These are phyloP conservation scores for Sisymbrium irio DNA, from an alignment of 345 rosid genomes.

Conservation along the genomic window DNA sequence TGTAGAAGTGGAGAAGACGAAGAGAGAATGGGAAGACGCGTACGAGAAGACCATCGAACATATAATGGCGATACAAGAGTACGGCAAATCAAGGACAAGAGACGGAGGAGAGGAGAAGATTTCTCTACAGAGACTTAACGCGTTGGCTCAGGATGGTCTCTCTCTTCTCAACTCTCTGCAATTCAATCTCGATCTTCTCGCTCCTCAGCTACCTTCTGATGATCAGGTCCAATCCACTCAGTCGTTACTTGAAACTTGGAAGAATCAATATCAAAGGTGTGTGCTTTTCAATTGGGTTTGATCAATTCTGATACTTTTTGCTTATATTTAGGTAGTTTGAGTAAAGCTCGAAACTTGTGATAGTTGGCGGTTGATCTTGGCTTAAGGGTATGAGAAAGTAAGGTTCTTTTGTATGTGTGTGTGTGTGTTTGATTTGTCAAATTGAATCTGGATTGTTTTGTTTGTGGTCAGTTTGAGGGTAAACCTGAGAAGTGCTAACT, in stretches of 20 bases:
- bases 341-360: not conserved
- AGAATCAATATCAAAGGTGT: conserved; percentile 53
- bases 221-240: conserved; percentile 57
- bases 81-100: conserved; percentile 49
- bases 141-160: conserved; percentile 70
- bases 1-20: conserved; percentile 76
- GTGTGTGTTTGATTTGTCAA: not conserved
- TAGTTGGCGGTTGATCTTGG: not conserved
- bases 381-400: not conserved
- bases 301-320: not conserved
- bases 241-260: conserved; percentile 69
- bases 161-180: conserved; percentile 72
- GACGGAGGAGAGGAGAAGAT: conserved; percentile 44
- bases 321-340: not conserved
- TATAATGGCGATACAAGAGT: conserved; percentile 57
- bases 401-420: not conserved
- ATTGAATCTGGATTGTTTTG: not conserved
- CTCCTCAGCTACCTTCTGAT: conserved; percentile 72
- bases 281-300: not conserved
- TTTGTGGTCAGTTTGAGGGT: conserved; percentile 55
- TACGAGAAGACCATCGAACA: conserved; percentile 49
- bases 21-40: conserved; percentile 85
- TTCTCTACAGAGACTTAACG: conserved; percentile 75
- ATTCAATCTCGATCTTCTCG: conserved; percentile 77
- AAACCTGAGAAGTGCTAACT: conserved; percentile 77